Percentiles rank a stretch among this genome's conserved stretches.
Evolutionary conservation across 2,329 filamentous ascomycete genomes (phyloP).

Genomic region (Fusarium chlamydosporum): DNA sequence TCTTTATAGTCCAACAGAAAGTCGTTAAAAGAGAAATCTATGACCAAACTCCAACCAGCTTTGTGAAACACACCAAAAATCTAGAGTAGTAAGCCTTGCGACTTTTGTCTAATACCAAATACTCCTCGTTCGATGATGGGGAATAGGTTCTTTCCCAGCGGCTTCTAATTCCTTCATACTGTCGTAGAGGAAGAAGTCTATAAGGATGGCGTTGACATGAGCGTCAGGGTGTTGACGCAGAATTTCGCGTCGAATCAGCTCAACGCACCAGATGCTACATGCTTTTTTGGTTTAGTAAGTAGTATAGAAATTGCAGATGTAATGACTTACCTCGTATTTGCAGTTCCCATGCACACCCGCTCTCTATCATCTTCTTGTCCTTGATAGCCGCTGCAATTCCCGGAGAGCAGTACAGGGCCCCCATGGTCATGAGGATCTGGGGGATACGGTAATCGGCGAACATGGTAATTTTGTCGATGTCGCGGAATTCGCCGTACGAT

Average conservation of each 20-base stretch:
- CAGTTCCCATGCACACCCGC: slow-evolving; percentile 83
- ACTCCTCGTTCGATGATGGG: slow-evolving; percentile 90
- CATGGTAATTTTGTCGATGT: slow-evolving; percentile 97
- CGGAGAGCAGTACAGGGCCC: slow-evolving; percentile 88
- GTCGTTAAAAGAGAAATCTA: slow-evolving; percentile 37
- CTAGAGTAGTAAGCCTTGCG: slow-evolving; percentile 24
- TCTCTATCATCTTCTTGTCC: slow-evolving; percentile 73
- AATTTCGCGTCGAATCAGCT: slow-evolving; percentile 88
- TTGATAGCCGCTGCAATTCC: slow-evolving; percentile 79
- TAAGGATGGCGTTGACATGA: slow-evolving; percentile 86
- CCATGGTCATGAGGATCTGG: slow-evolving; percentile 88
- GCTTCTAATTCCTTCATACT: slow-evolving; percentile 88
- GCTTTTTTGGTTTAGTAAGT: slow-evolving; percentile 61
- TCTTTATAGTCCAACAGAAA: slow-evolving; percentile 34
- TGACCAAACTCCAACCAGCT: slow-evolving; percentile 31
- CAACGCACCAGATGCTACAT: slow-evolving; percentile 96
- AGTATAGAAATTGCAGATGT: not conserved
- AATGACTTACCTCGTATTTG: slow-evolving; percentile 79
- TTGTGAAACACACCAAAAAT: slow-evolving; percentile 17
- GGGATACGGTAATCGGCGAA: slow-evolving; percentile 98
- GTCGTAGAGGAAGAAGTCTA: slow-evolving; percentile 98
- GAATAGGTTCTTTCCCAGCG: slow-evolving; percentile 68
- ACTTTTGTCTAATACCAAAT: slow-evolving; percentile 83
- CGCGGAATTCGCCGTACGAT: slow-evolving; percentile 82
- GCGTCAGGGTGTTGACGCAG: slow-evolving; percentile 77